Evolutionary conservation across 257 asterid species (phyloP).

Genomic region (Scutellaria minor): DNA sequence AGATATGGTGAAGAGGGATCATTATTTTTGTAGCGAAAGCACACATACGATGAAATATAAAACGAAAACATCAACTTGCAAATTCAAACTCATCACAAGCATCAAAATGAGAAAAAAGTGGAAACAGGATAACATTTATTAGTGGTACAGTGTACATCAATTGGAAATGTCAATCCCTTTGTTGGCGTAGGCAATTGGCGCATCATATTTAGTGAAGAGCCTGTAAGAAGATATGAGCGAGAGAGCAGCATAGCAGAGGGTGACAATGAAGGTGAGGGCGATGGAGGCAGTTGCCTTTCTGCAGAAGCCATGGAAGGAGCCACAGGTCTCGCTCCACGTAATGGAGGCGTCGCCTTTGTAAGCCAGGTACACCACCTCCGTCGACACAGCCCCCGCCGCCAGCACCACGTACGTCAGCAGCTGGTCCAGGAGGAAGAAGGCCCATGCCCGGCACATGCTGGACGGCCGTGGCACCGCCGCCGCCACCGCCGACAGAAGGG

Average conservation of each 20-base stretch:
- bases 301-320: conserved; percentile 72
- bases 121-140: conserved; percentile 8
- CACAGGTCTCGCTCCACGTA: conserved; percentile 76
- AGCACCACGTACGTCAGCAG: conserved; percentile 69
- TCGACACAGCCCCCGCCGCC: conserved; percentile 72
- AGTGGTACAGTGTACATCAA: neutral
- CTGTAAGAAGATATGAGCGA: conserved; percentile 77
- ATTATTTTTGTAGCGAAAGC: no score
- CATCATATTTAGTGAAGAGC: conserved; percentile 84
- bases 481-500: conserved; percentile 78
- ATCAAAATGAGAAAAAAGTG: neutral
- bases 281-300: conserved; percentile 72
- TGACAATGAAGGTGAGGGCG: conserved; percentile 63
- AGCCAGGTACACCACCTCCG: conserved; percentile 80
- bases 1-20: no score
- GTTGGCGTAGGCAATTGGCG: conserved; percentile 56
- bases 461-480: conserved; percentile 76
- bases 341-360: conserved; percentile 71
- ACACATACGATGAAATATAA: no score
- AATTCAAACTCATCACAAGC: neutral
- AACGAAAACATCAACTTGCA: neutral
- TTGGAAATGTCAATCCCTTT: conserved; percentile 57
- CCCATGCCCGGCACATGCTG: conserved; percentile 79
- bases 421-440: conserved; percentile 91
- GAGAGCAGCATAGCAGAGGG: conserved; percentile 69